Evolutionary conservation across 164 flowering plant genomes (phyloP), one percentile per base, ranked within the genome.

Genomic region (Brasenia schreberi): DNA sequence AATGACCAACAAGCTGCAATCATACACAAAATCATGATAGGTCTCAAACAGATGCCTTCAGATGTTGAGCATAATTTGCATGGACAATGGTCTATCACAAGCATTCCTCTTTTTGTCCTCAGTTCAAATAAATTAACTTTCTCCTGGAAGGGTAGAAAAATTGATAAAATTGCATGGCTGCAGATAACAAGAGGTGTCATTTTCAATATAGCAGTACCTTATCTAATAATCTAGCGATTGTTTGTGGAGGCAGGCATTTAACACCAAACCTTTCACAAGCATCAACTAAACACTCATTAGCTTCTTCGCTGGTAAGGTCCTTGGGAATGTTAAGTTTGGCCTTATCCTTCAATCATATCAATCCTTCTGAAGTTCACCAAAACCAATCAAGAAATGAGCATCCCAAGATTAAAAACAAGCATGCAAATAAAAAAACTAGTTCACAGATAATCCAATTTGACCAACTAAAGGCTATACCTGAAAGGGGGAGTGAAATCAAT

Each of bases 401-500:
- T 45, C 53, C 53, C 53, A 1, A 45, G 5, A 45, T 7, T 12
- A 7, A 45, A 1, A 45, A 45, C 7, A 12, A 7, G 53, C 53
- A 7, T 45, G 53, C 53, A 45, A 6, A 12, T 45, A 45, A 23
- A 0, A 23, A 23, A 23, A 23, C 27, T 23, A 42, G 61, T 33
- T 16, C 66, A 5, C 27, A 39, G 14, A 63, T 23, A 14, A 53
- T 52, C 33, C 59, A 68, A 18, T 59, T 45, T 12, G 7, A 12
- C 6, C 7, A 45, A 45, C 5, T 45, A 7, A 45, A 45, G 53
- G 12, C 2, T 45, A 7, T 45, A 45, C 99, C 97, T 91, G 85
- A 94, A 94, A 62, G 99, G 99, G 5, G 99, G 99, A 66, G 99
- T 89, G 69, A 94, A 91, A 70, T 94, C 99, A 68, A 94, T 94